These are phyloP conservation scores for Penicillium waksmanii DNA, from an alignment of 495 filamentous ascomycete genomes.

Conservation along the genomic window DNA sequence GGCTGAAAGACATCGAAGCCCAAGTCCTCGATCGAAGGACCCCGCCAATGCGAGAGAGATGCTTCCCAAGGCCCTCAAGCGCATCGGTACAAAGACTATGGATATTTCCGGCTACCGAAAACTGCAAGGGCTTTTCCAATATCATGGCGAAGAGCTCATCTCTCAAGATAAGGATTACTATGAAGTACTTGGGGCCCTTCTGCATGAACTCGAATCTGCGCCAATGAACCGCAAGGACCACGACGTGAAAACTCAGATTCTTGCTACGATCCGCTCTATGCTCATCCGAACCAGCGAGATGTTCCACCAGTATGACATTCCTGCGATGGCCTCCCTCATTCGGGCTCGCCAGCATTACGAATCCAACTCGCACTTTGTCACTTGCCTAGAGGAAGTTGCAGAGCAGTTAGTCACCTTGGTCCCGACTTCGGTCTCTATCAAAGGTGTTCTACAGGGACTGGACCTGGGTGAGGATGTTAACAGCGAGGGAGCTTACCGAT, in stretches of 20 bases:
- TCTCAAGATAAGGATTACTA: constrained; percentile 62
- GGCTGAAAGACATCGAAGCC: constrained; percentile 35
- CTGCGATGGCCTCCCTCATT: constrained; percentile 69
- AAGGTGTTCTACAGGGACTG: constrained; percentile 34
- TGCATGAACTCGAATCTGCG: constrained; percentile 72
- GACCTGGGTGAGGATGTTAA: constrained; percentile 40
- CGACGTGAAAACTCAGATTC: constrained; percentile 82
- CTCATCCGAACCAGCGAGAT: constrained; percentile 66
- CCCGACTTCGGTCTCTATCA: constrained; percentile 50
- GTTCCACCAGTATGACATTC: constrained; percentile 66
- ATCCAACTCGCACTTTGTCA: constrained; percentile 57
- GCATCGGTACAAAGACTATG: constrained; percentile 69
- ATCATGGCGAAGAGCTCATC: constrained; percentile 60
- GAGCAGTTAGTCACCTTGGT: constrained; percentile 56
- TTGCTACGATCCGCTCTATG: constrained; percentile 79
- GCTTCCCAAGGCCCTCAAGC: constrained; percentile 75
- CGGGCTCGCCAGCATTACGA: constrained; percentile 61
- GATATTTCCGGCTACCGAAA: constrained; percentile 90
- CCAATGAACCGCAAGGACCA: constrained; percentile 36
- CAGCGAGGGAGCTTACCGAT: constrained; percentile 33
- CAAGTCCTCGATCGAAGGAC: constrained; percentile 49
- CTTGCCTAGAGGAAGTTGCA: constrained; percentile 60
- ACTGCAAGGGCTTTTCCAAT: constrained; percentile 77
- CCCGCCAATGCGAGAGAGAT: constrained; percentile 56
- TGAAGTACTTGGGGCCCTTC: constrained; percentile 70